Conservation (phyloP, 768 basidiomycete species). For the Rubroboletus pulcherrimus region DNA sequence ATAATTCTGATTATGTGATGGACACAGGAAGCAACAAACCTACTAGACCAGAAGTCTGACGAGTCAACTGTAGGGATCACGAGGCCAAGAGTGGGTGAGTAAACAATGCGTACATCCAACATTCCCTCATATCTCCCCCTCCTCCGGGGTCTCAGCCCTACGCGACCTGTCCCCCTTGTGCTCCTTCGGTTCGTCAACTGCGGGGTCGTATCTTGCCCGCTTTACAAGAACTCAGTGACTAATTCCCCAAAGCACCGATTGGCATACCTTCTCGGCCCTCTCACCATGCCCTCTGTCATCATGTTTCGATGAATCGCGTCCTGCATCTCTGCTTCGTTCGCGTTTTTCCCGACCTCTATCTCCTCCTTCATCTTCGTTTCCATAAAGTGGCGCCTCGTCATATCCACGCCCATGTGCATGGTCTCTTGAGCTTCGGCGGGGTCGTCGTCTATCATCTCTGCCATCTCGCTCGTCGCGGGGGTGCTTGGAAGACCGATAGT, state of each 20-base stretch:
- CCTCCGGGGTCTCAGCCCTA: constrained; percentile 78
- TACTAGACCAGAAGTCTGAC: background rate
- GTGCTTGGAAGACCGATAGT: constrained; percentile 42
- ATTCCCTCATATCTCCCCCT: constrained; percentile 72
- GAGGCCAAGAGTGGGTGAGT: background rate
- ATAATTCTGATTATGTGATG: background rate
- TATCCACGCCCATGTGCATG: constrained; percentile 40
- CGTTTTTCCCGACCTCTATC: constrained; percentile 34
- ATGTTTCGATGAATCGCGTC: constrained; percentile 32
- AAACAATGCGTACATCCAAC: constrained; percentile 8
- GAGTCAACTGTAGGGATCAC: constrained; percentile 1
- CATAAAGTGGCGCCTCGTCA: constrained; percentile 43
- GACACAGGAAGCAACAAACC: background rate
- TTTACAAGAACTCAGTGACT: constrained; percentile 26
- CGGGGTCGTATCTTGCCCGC: constrained; percentile 53
- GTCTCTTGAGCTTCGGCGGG: constrained; percentile 39
- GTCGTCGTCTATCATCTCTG: constrained; percentile 46
- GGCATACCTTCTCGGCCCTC: constrained; percentile 62
- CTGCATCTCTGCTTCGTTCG: constrained; percentile 46
- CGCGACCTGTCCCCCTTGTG: constrained; percentile 37
- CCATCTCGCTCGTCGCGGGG: constrained; percentile 56
- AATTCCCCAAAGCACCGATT: background rate
- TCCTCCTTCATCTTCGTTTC: constrained; percentile 39
- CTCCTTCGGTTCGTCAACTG: constrained; percentile 43
- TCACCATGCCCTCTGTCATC: constrained; percentile 51